Evolutionary conservation across 805 yeast genomes (phyloP).

Genomic region (Yamadazyma sp.): DNA sequence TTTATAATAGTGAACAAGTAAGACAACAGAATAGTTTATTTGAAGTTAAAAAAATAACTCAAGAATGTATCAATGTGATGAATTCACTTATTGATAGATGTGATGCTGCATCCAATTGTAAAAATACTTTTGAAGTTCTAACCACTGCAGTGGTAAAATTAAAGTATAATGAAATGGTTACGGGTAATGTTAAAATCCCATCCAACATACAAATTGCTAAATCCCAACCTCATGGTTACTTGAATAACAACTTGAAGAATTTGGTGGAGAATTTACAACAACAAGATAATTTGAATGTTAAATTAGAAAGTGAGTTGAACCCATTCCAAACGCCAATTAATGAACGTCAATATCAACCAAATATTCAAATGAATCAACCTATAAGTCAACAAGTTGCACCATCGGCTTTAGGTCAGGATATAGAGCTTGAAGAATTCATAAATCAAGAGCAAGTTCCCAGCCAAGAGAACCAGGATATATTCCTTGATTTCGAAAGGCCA

Average conservation of each 20-base stretch:
- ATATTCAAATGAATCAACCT: background rate
- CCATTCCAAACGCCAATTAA: conserved; percentile 7
- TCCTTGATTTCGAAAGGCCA: no score
- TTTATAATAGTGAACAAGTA: conserved; percentile 64
- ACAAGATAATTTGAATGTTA: conserved; percentile 4
- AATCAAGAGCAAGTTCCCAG: no score
- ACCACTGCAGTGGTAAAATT: conserved; percentile 68
- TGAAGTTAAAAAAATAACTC: conserved; percentile 47
- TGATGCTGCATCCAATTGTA: conserved; percentile 73
- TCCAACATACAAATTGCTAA: conserved; percentile 19
- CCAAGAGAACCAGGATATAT: no score
- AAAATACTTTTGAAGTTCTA: conserved; percentile 67
- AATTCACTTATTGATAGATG: conserved; percentile 63
- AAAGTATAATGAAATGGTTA: conserved; percentile 40
- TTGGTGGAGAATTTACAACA: conserved; percentile 32
- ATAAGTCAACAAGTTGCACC: background rate
- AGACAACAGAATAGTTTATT: conserved; percentile 43
- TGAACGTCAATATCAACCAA: no score
- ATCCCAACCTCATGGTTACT: conserved; percentile 23
- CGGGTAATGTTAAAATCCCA: conserved; percentile 22
- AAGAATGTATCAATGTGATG: conserved; percentile 55
- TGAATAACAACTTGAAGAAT: conserved; percentile 36
- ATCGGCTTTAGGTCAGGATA: no score
- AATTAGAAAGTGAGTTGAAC: conserved; percentile 7
- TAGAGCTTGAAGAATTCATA: no score